Percentiles rank a stretch among this genome's conserved stretches.
phyloP scores from a whole-genome alignment of 2,329 filamentous ascomycete genomes.

The Penicillium vulpinum region DNA sequence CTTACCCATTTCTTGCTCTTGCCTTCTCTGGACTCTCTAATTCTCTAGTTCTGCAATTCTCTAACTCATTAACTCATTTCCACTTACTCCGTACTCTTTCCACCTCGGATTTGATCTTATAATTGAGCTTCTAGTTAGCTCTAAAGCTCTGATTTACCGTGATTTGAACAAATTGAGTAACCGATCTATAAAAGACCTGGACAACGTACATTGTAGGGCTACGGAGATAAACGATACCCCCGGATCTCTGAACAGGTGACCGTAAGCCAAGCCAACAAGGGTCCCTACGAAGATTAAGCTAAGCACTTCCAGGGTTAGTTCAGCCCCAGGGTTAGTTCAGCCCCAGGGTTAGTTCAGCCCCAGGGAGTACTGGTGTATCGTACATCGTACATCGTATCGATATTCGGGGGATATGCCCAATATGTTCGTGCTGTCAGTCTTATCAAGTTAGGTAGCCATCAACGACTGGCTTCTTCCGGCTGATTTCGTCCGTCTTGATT shows the following conservation, averaged over 20 bases:
- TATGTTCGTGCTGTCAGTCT: background rate
- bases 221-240: background rate
- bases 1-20: background rate
- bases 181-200: background rate
- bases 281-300: background rate
- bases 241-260: background rate
- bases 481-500: too few species aligned
- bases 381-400: too few species aligned
- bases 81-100: too few species aligned
- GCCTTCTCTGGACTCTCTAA: background rate
- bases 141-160: background rate
- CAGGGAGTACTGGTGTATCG: too few species aligned
- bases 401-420: too few species aligned
- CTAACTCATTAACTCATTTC: too few species aligned
- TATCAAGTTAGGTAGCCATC: background rate
- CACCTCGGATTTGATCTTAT: too few species aligned
- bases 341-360: background rate
- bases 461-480: too few species aligned
- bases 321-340: background rate
- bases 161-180: background rate
- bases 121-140: background rate
- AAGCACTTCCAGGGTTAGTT: background rate
- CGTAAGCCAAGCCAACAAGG: background rate
- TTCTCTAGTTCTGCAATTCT: too few species aligned
- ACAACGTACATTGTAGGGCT: background rate